Conservation (phyloP, 768 basidiomycete species). For the Rhizopogon roseolus region DNA sequence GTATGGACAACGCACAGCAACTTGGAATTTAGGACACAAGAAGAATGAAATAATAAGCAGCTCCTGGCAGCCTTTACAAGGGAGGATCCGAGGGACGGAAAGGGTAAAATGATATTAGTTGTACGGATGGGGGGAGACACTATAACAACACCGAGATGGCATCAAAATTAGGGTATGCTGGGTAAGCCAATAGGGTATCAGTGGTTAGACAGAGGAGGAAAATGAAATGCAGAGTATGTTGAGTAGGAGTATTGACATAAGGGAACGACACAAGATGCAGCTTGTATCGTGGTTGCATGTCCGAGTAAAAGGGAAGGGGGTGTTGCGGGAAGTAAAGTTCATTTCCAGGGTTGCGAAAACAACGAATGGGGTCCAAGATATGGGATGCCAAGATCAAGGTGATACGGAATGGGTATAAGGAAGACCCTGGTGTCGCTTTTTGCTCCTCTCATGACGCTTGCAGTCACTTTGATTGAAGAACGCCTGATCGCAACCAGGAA, state of each 20-base stretch:
- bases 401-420: background rate
- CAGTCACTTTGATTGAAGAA: constrained; percentile 30
- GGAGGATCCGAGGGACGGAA: background rate
- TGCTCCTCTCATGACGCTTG: constrained; percentile 29
- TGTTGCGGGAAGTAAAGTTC: no score
- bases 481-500: constrained; percentile 21
- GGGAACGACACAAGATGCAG: background rate
- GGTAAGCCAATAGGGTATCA: background rate
- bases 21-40: background rate
- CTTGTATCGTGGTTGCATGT: background rate
- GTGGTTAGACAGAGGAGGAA: background rate
- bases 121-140: background rate
- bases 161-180: background rate
- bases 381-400: background rate
- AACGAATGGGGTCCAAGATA: no score
- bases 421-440: constrained; percentile 24
- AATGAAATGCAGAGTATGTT: background rate
- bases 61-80: background rate
- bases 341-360: background rate
- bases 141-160: background rate
- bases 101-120: background rate
- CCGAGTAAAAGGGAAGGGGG: no score
- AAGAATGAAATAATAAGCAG: background rate
- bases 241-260: background rate
- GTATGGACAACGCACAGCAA: background rate